Base-by-base conservation (phyloP, 2,329 filamentous ascomycete genomes). In the Tolypocladium inflatum region DNA sequence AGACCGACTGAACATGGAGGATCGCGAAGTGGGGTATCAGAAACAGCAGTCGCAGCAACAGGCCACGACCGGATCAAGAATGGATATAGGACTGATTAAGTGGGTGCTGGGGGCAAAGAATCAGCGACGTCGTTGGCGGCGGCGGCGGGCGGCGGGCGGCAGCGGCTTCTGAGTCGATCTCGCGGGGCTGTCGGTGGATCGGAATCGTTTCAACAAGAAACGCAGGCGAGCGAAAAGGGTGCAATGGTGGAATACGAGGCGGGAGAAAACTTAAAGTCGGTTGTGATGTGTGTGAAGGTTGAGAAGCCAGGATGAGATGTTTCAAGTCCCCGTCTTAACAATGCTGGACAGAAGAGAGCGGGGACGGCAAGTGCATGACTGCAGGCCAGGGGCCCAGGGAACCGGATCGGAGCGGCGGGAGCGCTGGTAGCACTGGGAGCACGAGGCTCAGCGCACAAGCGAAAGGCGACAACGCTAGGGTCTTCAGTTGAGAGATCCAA, bases 1-100 rank as follows among this genome's bases (percentile, higher is more conserved):
- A 57, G 63, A 67, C 64, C 70, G 71, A 64, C 66, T 68, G 63
- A 75, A 75, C 73, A 75, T 75, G 68, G 71, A 71, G 63, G 62
- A 59, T 56, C 41, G 51, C 21, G 59, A 45, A 64, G 61, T 52
- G 61, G 60, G 50, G 58, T 59, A 61, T 60, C 52, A 54, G 54
- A 57, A 56, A 26, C 54, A 51, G 56, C 55, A 54, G 55, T 61
- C 45, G 26, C 57, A 41, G 42, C 56, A 35, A 37, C 30, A 21
- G 10, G 41, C 39, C 21, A 33, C 54, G 33, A 43, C 41, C 41
- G 30, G n/a, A 17, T 33, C 48, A 37, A 52, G 48, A 35, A 59
- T 21, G 52, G 37, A 26, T 21, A 26, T 33, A 30, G 10, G 54
- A 26, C 23, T 9, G 37, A 35, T 55, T n/a, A 33, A 55, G 54